A percentile compares a stretch with the other conserved stretches of the same genome.
These are phyloP conservation scores for Mortierella hygrophila DNA, from an alignment of 192 early-diverging fungal genomes.

Conservation along the genomic window DNA sequence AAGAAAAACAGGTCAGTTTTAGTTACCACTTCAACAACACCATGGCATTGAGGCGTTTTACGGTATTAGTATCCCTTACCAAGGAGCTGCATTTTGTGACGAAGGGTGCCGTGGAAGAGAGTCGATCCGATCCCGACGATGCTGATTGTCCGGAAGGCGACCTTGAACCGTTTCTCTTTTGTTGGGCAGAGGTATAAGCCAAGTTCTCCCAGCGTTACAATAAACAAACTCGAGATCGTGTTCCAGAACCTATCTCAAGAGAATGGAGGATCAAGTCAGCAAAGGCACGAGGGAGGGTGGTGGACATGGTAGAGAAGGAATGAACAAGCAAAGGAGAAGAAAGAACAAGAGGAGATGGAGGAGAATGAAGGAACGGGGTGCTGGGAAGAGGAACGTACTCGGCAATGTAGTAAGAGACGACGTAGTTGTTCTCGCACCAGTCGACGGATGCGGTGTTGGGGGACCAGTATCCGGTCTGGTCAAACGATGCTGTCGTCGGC, in stretches of 20 bases:
- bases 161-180: constrained; percentile 60
- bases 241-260: constrained; percentile 66
- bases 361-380: not conserved
- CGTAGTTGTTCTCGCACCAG: constrained; percentile 66
- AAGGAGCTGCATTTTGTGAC: constrained; percentile 76
- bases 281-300: not conserved
- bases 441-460: constrained; percentile 55
- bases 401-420: constrained; percentile 63
- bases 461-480: constrained; percentile 51
- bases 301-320: not conserved
- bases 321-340: not conserved
- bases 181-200: constrained; percentile 64
- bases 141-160: constrained; percentile 69
- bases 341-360: not conserved
- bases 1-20: not conserved
- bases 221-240: constrained; percentile 73
- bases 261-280: not conserved
- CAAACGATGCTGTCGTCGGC: constrained; percentile 48
- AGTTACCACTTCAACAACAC: no score
- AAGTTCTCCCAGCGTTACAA: constrained; percentile 70
- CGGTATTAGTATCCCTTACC: constrained; percentile 46
- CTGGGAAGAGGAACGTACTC: constrained; percentile 50
- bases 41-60: no score
- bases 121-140: constrained; percentile 81
- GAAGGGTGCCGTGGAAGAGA: constrained; percentile 84